Percentiles rank a stretch among this genome's conserved stretches.
phyloP scores from a whole-genome alignment of 768 basidiomycete genomes.

The Lepiota venenata region DNA sequence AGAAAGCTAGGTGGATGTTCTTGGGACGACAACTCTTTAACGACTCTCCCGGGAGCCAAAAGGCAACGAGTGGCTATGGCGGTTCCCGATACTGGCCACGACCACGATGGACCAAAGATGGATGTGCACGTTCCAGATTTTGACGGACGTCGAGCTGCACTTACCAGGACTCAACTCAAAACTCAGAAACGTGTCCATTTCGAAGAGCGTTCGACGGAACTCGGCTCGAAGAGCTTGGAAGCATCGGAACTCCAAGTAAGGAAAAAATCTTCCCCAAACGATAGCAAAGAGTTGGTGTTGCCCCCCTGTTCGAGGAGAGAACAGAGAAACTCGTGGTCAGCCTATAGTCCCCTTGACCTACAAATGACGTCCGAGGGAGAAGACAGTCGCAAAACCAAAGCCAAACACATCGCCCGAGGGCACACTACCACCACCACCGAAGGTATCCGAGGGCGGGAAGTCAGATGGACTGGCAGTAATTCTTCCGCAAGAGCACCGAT shows the following conservation, averaged over 20 bases:
- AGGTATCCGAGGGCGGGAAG: neutral
- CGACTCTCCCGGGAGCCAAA: neutral
- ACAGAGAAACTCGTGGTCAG: neutral
- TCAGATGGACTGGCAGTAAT: neutral
- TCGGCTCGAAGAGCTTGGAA: neutral
- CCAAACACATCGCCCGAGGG: neutral
- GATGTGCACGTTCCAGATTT: neutral
- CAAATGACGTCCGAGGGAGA: neutral
- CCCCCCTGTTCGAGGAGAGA: neutral
- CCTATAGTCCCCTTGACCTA: neutral
- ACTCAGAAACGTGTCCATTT: slow-evolving; percentile 1
- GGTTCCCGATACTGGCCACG: neutral
- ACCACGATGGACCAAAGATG: neutral
- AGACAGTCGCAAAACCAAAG: neutral
- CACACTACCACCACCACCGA: neutral
- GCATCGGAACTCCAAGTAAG: neutral
- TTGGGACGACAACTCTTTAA: neutral
- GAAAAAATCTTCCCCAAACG: neutral
- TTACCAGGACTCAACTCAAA: neutral
- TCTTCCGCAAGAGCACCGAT: neutral
- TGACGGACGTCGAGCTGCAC: neutral
- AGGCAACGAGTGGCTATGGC: neutral
- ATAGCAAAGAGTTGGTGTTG: neutral
- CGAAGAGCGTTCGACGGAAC: neutral
- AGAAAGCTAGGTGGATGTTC: neutral